Percentiles rank a stretch among this genome's conserved stretches.
Evolutionary conservation across 257 asterid species (phyloP).

Genomic region (Verbena officinalis): DNA sequence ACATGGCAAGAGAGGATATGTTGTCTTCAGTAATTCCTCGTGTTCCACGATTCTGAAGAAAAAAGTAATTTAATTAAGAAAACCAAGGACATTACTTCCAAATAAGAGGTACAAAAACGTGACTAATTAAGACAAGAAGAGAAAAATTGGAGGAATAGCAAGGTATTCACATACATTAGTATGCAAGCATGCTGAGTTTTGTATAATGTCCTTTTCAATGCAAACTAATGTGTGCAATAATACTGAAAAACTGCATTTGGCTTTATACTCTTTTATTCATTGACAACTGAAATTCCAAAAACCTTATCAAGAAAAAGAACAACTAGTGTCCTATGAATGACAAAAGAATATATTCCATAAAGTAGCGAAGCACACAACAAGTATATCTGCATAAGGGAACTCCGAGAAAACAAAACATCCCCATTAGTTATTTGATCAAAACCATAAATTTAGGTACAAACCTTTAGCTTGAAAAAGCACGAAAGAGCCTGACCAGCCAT

Average conservation of each 20-base stretch:
- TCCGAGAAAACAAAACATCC: neutral
- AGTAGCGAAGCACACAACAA: conserved; percentile 4
- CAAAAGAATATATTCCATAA: conserved; percentile 5
- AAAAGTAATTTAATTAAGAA: conserved; percentile 25
- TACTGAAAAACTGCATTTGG: conserved; percentile 1
- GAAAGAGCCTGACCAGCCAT: conserved; percentile 91
- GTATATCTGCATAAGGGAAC: conserved; percentile 14
- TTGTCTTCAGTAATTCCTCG: conserved; percentile 43
- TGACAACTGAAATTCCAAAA: conserved; percentile 4
- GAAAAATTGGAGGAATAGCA: neutral
- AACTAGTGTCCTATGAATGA: neutral
- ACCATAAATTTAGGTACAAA: conserved; percentile 37
- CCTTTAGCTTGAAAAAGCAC: conserved; percentile 92
- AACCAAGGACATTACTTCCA: conserved; percentile 24
- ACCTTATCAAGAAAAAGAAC: neutral
- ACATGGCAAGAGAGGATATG: conserved; percentile 34
- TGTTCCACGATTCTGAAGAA: conserved; percentile 66
- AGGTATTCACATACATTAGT: conserved; percentile 6
- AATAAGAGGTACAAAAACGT: neutral
- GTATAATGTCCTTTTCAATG: conserved; percentile 1
- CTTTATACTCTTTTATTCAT: conserved; percentile 6
- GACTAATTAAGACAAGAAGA: neutral
- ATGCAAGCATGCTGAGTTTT: neutral
- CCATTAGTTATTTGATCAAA: conserved; percentile 13
- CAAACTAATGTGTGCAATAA: conserved; percentile 5